Evolutionary conservation across 1,139 yeast genomes (phyloP), one percentile per base, ranked within the genome.

Genomic region (Wickerhamiella infanticola): DNA sequence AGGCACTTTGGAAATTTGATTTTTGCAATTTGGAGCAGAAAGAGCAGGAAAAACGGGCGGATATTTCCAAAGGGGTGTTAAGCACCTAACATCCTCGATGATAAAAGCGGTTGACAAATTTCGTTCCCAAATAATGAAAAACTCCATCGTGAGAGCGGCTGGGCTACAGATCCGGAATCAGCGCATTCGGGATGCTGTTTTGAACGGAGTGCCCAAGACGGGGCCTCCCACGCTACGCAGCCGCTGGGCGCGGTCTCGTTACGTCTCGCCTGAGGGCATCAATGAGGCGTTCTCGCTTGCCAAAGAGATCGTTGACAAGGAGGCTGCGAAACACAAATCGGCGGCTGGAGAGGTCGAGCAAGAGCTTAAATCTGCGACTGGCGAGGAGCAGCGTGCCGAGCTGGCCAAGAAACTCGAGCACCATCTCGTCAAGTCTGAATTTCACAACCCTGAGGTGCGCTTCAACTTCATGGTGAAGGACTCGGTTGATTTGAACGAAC

Each of bases 361-460:
- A 29, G 48, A 58, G 50, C 50, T 60, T 8, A 50, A 49, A 4
- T 39, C 43, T 8, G 45, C 51, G 11, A 13, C 24, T 8, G 1
- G 44, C 50, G 45, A 47, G n/a, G 33, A 24, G 1, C 45, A 33
- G 18, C 11, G 38, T n/a, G n/a, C 29, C 6, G 39, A 11, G 5
- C 46, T 48, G 11, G 36, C 42, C 18, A 29, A 23, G 5, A 24
- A 36, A 35, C 43, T 52, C 18, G 54, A 53, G 33, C 49, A 63
- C 39, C 57, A 70, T 18, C 54, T 64, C 40, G 66, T 71, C 7
- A 63, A 69, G 44, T 84, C 94, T 1, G 93, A 86, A 60, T 56
- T 67, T 40, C 63, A 69, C 56, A 84, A 86, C 60, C 96, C 96
- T 6, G 94, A 84, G 63, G 95, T 85, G 7, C 67, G 76, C 50